A percentile compares a stretch with the other conserved stretches of the same genome.
phyloP scores from a whole-genome alignment of 257 asterid species.

The Capsicum pubescens region DNA sequence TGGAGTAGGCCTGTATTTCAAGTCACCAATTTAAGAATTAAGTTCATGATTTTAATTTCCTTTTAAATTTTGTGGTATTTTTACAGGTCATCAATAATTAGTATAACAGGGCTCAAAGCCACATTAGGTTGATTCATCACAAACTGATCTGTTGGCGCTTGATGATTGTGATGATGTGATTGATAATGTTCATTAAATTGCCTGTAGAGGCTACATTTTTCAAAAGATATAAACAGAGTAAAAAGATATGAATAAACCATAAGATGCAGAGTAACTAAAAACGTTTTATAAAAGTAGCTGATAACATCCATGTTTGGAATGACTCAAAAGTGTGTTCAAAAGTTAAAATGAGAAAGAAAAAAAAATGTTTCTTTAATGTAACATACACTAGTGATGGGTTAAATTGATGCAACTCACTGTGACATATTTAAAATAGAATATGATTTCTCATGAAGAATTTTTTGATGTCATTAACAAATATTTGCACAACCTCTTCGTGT shows the following conservation, averaged over 20 bases:
- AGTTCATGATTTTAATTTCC: not conserved
- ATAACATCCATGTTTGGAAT: not conserved
- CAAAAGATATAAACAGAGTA: not conserved
- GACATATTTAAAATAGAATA: not conserved
- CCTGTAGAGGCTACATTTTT: not conserved
- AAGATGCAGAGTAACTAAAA: not conserved
- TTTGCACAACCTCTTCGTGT: not conserved
- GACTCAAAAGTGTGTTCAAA: not conserved
- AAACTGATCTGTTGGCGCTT: constrained; percentile 4
- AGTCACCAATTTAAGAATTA: not conserved
- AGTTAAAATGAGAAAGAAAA: not conserved
- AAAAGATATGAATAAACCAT: not conserved
- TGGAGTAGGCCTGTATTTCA: not conserved
- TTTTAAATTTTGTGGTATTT: not conserved
- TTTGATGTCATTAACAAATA: not conserved
- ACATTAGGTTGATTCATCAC: constrained; percentile 5
- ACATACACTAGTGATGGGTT: not conserved
- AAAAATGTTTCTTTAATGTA: not conserved
- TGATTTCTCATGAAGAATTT: not conserved
- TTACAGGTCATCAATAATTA: not conserved
- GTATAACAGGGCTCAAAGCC: not conserved
- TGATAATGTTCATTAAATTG: not conserved
- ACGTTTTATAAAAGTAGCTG: not conserved
- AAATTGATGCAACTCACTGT: not conserved
- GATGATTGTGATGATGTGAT: constrained; percentile 7